Evolutionary conservation across 2,329 filamentous ascomycete genomes (phyloP).

Genomic region (Parastagonospora avenae): DNA sequence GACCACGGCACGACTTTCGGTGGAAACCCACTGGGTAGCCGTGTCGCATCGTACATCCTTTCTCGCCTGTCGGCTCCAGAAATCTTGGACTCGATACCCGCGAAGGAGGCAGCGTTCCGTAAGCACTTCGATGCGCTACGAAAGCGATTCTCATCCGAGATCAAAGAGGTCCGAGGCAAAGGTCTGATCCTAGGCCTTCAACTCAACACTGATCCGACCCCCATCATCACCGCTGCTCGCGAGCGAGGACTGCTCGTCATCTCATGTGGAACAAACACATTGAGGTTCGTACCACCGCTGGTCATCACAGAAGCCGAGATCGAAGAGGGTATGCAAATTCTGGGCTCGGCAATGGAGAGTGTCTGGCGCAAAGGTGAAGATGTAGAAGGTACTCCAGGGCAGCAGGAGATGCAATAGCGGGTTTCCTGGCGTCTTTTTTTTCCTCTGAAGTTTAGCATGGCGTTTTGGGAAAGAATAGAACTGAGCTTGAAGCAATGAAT

Average conservation of each 20-base stretch:
- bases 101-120: conserved; percentile 68
- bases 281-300: conserved; percentile 89
- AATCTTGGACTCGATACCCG: conserved; percentile 71
- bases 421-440: background rate
- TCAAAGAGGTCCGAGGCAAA: conserved; percentile 79
- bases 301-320: conserved; percentile 83
- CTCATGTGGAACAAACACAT: conserved; percentile 88
- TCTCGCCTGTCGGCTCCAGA: conserved; percentile 72
- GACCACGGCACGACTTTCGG: conserved; percentile 96
- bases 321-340: conserved; percentile 72
- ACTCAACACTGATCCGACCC: conserved; percentile 72
- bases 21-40: conserved; percentile 84
- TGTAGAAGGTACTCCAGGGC: conserved; percentile 37
- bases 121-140: conserved; percentile 63
- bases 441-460: conserved; percentile 18
- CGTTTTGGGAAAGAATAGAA: conserved; percentile 16
- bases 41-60: conserved; percentile 86
- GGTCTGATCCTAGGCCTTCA: conserved; percentile 89
- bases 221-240: conserved; percentile 81
- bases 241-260: conserved; percentile 89
- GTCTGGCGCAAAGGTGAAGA: conserved; percentile 53
- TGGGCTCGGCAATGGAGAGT: conserved; percentile 69
- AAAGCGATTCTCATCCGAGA: conserved; percentile 69
- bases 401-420: conserved; percentile 40
- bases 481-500: background rate